A percentile compares a stretch with the other conserved stretches of the same genome.
Conservation (phyloP, 805 yeast species). For the Candida pseudofarinosa region DNA sequence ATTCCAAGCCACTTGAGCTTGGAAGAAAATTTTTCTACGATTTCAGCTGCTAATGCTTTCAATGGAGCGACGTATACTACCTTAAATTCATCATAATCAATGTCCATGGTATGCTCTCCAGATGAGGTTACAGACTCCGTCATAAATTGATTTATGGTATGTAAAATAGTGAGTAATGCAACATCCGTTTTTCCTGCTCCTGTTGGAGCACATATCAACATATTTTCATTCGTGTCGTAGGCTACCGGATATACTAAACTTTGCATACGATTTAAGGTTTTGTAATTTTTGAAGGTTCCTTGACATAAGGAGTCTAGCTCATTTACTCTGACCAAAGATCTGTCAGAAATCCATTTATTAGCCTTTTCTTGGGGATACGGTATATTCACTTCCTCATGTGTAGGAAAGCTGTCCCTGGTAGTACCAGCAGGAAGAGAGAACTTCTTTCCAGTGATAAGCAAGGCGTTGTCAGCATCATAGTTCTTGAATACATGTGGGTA, state of each 20-base stretch:
- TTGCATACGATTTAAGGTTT: constrained; percentile 80
- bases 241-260: constrained; percentile 89
- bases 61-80: constrained; percentile 90
- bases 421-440: constrained; percentile 81
- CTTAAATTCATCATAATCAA: constrained; percentile 81
- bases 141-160: constrained; percentile 69
- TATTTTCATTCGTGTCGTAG: constrained; percentile 86
- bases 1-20: constrained; percentile 83
- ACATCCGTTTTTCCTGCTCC: constrained; percentile 98
- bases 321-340: constrained; percentile 50
- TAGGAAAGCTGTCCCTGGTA: constrained; percentile 53
- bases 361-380: constrained; percentile 62
- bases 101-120: constrained; percentile 48
- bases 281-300: constrained; percentile 79
- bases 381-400: constrained; percentile 76
- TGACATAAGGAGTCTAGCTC: constrained; percentile 75
- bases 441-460: constrained; percentile 73
- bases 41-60: constrained; percentile 94
- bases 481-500: constrained; percentile 88
- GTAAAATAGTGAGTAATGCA: constrained; percentile 75
- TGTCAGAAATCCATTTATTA: constrained; percentile 39
- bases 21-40: constrained; percentile 81
- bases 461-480: constrained; percentile 61
- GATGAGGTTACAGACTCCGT: constrained; percentile 47
- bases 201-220: constrained; percentile 96